Base-by-base conservation (phyloP, 257 asterid species). In the Ilex asprella region DNA sequence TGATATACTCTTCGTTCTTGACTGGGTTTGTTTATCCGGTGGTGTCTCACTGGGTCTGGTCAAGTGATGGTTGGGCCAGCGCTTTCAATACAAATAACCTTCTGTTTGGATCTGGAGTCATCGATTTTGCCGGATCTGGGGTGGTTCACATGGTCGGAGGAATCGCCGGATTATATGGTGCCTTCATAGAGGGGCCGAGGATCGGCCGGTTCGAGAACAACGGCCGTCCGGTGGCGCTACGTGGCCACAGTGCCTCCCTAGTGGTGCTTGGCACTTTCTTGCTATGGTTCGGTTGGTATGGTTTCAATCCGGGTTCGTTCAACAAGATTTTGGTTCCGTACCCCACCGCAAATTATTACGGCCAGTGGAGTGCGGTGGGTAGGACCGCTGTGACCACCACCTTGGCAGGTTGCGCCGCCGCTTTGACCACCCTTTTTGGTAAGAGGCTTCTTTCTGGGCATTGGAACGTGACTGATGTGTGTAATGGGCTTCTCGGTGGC, bases 111-210 rank as follows among this genome's bases (percentile, higher is more conserved):
- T 65, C 96, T 12, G 97, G 97, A 2, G 97, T 87, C 1, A 91
- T 91, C 31, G 97, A 91, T 55, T 91, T 91, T 12, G 95, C 97
- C 49, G 97, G 97, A 14, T 90, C 97, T 4, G 97, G 97, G 97
- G 96, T 6, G 27, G 27, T 21, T 21, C 27, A 21, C 27, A 21
- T 21, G 27, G 27, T 21, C 27, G 27, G 27, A 21, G 97, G 97
- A 0, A 72, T 90, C 0, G 97, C 97, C 0, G 97, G 97, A 0
- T 44, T 90, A 0, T 91, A 76, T 44, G 97, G 97, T 0, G 97
- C 97, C 0, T 32, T 91, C 0, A 83, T 91, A 8, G 97, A 91
- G 30, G 97, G 97, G 0, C 96, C 97, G 1, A 78, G 97, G 46
- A 87, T 87, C 30, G 97, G 97, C 8, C 81, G 97, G 7, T 91